Evolutionary conservation across 768 basidiomycete genomes (phyloP).

Genomic region (Mycena leptocephala): DNA sequence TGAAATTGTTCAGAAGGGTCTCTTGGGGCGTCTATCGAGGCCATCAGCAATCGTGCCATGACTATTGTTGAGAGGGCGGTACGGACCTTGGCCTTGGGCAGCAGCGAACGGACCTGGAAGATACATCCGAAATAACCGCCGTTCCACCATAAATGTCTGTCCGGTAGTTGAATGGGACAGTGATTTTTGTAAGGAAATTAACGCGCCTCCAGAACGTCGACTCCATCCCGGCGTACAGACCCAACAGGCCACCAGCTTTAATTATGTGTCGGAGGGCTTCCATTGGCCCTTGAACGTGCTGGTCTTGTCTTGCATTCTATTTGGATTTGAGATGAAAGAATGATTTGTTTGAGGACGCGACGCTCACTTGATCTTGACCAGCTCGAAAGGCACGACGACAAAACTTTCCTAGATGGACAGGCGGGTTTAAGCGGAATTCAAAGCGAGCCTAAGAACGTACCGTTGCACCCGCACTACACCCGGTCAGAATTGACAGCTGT

Average conservation of each 20-base stretch:
- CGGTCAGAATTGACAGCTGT: conserved; percentile 89
- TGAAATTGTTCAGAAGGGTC: conserved; percentile 91
- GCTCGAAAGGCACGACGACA: conserved; percentile 96
- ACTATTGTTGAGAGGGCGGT: neutral
- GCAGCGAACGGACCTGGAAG: conserved; percentile 82
- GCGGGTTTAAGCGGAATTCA: neutral
- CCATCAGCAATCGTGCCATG: neutral
- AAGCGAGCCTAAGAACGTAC: conserved; percentile 45
- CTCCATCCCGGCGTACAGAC: conserved; percentile 96
- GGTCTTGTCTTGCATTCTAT: conserved; percentile 91
- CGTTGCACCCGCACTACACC: conserved; percentile 95
- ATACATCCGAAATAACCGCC: conserved; percentile 97
- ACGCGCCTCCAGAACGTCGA: conserved; percentile 95
- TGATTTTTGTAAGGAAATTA: neutral
- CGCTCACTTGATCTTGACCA: conserved; percentile 88
- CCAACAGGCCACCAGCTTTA: conserved; percentile 84
- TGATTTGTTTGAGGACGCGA: neutral
- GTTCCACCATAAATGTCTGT: conserved; percentile 91
- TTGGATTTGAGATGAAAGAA: neutral
- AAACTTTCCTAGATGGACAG: conserved; percentile 78
- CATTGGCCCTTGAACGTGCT: conserved; percentile 94
- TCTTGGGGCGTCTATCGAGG: conserved; percentile 70
- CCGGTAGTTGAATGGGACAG: conserved; percentile 6
- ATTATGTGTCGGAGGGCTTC: conserved; percentile 91
- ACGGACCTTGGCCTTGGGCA: conserved; percentile 90